These are phyloP conservation scores for Taiwanofungus camphoratus DNA, from an alignment of 1,284 basidiomycete genomes.

Conservation along the genomic window DNA sequence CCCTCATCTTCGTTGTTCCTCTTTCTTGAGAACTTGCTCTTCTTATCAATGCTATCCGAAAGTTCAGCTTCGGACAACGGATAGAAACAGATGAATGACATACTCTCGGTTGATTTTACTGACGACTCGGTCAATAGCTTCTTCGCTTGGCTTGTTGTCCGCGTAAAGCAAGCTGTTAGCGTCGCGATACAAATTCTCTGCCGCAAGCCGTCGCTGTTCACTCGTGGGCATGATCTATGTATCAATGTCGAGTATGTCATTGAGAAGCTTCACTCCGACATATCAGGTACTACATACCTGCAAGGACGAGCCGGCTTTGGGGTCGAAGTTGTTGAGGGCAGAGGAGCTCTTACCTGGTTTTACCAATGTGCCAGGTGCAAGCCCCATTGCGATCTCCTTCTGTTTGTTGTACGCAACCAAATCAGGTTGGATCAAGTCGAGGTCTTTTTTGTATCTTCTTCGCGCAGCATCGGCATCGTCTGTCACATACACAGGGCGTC, in stretches of 20 bases:
- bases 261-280: not conserved
- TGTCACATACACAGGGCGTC: constrained; percentile 27
- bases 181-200: constrained; percentile 83
- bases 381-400: constrained; percentile 78
- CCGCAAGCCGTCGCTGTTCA: constrained; percentile 61
- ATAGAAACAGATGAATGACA: constrained; percentile 30
- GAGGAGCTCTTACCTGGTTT: constrained; percentile 34
- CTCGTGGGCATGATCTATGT: constrained; percentile 45
- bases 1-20: constrained; percentile 87
- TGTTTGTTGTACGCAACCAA: constrained; percentile 79
- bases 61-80: constrained; percentile 3
- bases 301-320: constrained; percentile 36
- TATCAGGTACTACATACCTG: constrained; percentile 27
- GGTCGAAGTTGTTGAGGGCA: constrained; percentile 46
- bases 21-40: constrained; percentile 83
- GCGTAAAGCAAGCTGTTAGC: constrained; percentile 89
- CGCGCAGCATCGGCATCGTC: constrained; percentile 89
- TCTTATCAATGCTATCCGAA: constrained; percentile 70
- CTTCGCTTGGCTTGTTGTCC: constrained; percentile 90
- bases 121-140: constrained; percentile 90
- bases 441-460: constrained; percentile 86
- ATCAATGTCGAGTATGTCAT: not conserved
- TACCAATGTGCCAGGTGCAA: constrained; percentile 56
- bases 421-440: constrained; percentile 85
- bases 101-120: constrained; percentile 92